Evolutionary conservation across 306 rosid genomes (phyloP), one percentile per base, ranked within the genome.

Genomic region (Vigna hirtella): DNA sequence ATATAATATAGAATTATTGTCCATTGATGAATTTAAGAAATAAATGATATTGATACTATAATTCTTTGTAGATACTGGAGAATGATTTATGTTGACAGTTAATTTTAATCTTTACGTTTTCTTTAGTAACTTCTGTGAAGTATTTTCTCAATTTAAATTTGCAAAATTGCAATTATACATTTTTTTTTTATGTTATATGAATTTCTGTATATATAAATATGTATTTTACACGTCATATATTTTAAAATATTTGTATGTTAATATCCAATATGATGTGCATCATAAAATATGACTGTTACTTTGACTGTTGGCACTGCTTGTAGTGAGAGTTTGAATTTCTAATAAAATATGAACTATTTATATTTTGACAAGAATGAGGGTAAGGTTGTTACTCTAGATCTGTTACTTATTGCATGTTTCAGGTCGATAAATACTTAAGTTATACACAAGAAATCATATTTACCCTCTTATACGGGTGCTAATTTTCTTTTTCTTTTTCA

Each of bases 401-500:
- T 7, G n/a, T 59, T 36, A 49, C 40, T 22, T 59, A n/a, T 43
- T 42, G 22, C 40, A 32, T 30, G 56, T 50, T 51, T 77, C 8
- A 43, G 51, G 20, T 58, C 34, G 4, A 5, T 70, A 20, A 28
- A 78, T 64, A n/a, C 52, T 18, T 14, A 6, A 52, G 65, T 51
- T 22, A 72, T 66, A 11, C 24, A 73, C 69, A 67, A 20, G 26
- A 80, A 49, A 32, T 58, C 18, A n/a, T 28, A 55, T 66, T 42
- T 73, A 59, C 70, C 17, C 43, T 67, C 53, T 45, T 13, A 15
- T 67, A 30, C 24, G 62, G 15, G 70, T 79, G 24, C n/a, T 66
- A 71, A 66, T 75, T 24, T 56, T 17, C 74, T 50, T 6, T 78
- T 74, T 71, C 38, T 49, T 77, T 66, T 85, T 66, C 85, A 91